Evolutionary conservation across 139 green algal species (phyloP).

Genomic region (Chlamydomonas applanata): DNA sequence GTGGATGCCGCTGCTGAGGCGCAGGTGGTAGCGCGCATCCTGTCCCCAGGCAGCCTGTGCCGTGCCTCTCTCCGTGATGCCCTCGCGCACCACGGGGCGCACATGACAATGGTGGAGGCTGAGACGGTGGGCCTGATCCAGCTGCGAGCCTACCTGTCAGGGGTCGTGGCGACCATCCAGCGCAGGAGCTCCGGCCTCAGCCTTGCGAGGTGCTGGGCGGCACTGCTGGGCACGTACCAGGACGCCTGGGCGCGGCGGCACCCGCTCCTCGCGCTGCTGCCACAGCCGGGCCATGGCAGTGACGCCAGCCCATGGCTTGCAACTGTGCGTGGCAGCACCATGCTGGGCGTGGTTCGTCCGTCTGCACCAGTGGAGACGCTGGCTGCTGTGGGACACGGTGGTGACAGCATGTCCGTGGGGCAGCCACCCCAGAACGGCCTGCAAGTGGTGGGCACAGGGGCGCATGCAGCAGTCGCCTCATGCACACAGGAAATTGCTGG

Average conservation of each 20-base stretch:
- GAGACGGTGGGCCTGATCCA: conserved; percentile 9
- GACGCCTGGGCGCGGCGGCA: conserved; percentile 30
- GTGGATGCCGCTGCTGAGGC: background rate
- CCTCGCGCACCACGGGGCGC: conserved; percentile 34
- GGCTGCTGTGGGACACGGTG: background rate
- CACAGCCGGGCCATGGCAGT: background rate
- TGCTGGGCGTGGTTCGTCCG: conserved; percentile 33
- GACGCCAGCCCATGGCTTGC: conserved; percentile 11
- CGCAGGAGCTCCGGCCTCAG: conserved; percentile 7
- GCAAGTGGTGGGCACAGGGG: too few relatives aligned
- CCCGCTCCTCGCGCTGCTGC: conserved; percentile 16
- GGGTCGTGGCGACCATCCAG: conserved; percentile 28
- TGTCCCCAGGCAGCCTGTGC: conserved; percentile 30
- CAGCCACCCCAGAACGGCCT: too few relatives aligned
- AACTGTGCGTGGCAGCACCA: conserved; percentile 26
- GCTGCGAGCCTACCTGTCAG: conserved; percentile 19
- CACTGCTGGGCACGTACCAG: conserved; percentile 34
- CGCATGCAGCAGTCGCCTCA: too few relatives aligned
- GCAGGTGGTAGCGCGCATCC: conserved; percentile 23
- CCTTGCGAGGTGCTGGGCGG: conserved; percentile 6
- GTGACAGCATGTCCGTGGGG: too few relatives aligned
- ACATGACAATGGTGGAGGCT: conserved; percentile 22
- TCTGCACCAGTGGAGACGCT: conserved; percentile 31
- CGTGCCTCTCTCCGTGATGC: conserved; percentile 37
- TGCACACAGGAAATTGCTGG: conserved; percentile 2